These are phyloP conservation scores for Fusarium secorum DNA, from an alignment of 2,329 filamentous ascomycete species.

Conservation along the genomic window DNA sequence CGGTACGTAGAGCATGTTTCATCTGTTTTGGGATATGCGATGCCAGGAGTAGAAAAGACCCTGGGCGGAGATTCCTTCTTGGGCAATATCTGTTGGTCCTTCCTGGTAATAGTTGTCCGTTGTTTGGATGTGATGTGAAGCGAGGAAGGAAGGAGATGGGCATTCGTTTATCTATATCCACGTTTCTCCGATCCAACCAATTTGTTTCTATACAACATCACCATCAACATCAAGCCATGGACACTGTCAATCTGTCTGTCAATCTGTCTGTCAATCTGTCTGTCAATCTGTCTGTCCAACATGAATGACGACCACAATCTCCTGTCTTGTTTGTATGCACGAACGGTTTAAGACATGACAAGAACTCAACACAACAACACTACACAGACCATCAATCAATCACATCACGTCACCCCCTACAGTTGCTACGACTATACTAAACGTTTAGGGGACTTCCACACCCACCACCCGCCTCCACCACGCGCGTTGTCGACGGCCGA, in stretches of 20 bases:
- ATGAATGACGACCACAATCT: neutral
- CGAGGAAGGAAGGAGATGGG: slow-evolving; percentile 7
- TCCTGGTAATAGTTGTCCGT: neutral
- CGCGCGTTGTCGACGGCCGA: slow-evolving; percentile 15
- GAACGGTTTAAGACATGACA: slow-evolving; percentile 14
- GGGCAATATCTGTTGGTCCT: neutral
- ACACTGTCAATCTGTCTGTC: neutral
- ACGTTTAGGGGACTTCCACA: slow-evolving; percentile 10
- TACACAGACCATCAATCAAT: slow-evolving; percentile 13
- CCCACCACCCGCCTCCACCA: slow-evolving; percentile 23
- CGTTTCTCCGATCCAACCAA: neutral
- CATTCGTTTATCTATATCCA: slow-evolving; percentile 27
- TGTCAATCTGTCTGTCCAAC: neutral
- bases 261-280: neutral
- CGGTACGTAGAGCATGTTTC: neutral
- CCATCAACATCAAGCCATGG: neutral
- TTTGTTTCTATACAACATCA: neutral
- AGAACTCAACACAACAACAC: slow-evolving; percentile 17
- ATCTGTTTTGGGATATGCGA: slow-evolving; percentile 7
- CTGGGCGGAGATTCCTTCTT: slow-evolving; percentile 15
- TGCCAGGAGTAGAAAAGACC: neutral
- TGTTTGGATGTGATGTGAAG: slow-evolving; percentile 4
- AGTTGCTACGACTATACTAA: slow-evolving; percentile 1
- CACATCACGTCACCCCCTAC: slow-evolving; percentile 32
- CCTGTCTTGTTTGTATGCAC: neutral